These are phyloP conservation scores for Gracilaria vermiculophylla DNA, from an alignment of 23 red algal species.

Conservation along the genomic window DNA sequence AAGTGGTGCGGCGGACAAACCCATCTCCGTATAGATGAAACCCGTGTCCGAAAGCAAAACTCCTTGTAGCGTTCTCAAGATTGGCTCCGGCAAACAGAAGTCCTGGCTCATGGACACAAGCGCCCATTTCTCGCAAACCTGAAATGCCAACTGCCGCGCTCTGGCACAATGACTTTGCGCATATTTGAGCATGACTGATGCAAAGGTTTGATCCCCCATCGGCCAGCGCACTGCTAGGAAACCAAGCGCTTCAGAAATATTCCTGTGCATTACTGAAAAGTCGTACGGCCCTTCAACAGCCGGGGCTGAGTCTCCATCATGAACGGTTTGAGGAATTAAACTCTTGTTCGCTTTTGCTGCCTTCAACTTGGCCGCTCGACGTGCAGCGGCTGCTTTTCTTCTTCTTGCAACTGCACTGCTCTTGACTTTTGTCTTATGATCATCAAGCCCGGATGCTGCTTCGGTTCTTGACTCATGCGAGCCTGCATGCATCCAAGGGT, in stretches of 20 bases:
- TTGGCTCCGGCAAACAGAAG: constrained; percentile 30
- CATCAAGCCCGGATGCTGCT: constrained; percentile 39
- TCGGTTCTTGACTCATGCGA: constrained; percentile 61
- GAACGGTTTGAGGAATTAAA: constrained; percentile 29
- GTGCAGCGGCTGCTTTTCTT: constrained; percentile 48
- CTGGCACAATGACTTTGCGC: constrained; percentile 24
- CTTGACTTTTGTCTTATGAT: constrained; percentile 32
- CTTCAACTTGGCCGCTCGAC: constrained; percentile 57
- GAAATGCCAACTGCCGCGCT: constrained; percentile 51
- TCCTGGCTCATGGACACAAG: background rate
- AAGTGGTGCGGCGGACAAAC: constrained; percentile 45
- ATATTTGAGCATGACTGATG: background rate
- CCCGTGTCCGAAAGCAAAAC: background rate
- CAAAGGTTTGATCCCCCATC: background rate
- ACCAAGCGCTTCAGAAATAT: constrained; percentile 59
- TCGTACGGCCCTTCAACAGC: constrained; percentile 68
- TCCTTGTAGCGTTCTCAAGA: background rate
- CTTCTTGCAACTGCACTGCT: constrained; percentile 21
- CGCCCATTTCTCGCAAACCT: constrained; percentile 40
- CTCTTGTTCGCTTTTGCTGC: background rate
- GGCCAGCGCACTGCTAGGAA: constrained; percentile 57
- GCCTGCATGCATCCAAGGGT: constrained; percentile 42
- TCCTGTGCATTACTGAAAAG: constrained; percentile 60
- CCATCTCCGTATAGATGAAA: constrained; percentile 65
- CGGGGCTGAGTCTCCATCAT: constrained; percentile 44